Percentiles rank a stretch among this genome's conserved stretches.
Conservation (phyloP, 345 rosid genomes). For the Pugionium dolabratum region DNA sequence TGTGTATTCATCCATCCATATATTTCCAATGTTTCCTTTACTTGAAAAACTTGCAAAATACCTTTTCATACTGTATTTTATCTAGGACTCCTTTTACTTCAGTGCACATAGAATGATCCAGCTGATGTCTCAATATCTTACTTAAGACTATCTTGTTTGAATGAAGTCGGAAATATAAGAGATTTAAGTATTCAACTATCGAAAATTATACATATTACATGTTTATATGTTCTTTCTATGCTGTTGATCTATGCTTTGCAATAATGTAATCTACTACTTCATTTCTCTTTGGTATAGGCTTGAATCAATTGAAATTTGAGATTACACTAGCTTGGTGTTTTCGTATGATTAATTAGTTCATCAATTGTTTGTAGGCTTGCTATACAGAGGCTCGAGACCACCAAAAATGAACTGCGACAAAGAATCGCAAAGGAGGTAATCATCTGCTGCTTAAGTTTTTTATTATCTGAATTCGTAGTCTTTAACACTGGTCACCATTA, state of each 20-base stretch:
- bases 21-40: slow-evolving; percentile 8
- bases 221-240: slow-evolving; percentile 8
- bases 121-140: slow-evolving; percentile 7
- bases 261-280: slow-evolving; percentile 10
- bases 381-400: slow-evolving; percentile 90
- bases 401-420: slow-evolving; percentile 92
- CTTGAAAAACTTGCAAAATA: slow-evolving; percentile 11
- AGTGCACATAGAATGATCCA: slow-evolving; percentile 5
- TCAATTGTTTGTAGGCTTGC: slow-evolving; percentile 67
- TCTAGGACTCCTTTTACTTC: background rate
- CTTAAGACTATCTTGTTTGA: slow-evolving; percentile 6
- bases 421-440: slow-evolving; percentile 95
- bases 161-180: slow-evolving; percentile 5
- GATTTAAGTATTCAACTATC: slow-evolving; percentile 9
- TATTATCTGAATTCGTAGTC: slow-evolving; percentile 13
- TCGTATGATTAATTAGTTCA: slow-evolving; percentile 24
- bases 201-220: background rate
- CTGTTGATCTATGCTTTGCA: slow-evolving; percentile 1
- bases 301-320: slow-evolving; percentile 9
- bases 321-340: slow-evolving; percentile 2
- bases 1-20: background rate
- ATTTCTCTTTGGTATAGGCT: slow-evolving; percentile 20
- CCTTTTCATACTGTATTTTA: background rate
- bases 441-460: slow-evolving; percentile 24
- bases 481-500: slow-evolving; percentile 18